Evolutionary conservation across 768 basidiomycete genomes (phyloP), one percentile per base, ranked within the genome.

Genomic region (Rhizopogon rudus): DNA sequence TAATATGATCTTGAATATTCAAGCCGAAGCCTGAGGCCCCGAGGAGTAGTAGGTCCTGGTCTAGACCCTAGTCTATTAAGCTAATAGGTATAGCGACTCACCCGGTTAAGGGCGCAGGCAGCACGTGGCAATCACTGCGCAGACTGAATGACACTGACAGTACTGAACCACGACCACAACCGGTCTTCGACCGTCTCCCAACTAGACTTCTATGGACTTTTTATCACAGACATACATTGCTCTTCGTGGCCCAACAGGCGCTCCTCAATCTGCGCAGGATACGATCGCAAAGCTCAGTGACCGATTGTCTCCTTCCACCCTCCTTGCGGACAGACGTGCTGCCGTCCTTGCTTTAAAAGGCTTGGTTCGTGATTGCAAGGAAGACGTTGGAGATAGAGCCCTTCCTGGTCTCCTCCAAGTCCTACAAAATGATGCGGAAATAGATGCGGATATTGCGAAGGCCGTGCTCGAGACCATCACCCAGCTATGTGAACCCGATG

Each of bases 301-400:
- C 67, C 77, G 93, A 31, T 83, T 99, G 20, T 89, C 92, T 17
- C 93, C 94, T n/a, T 84, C 88, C 3, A 87, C 91, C 0, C 83
- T 91, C 25, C 82, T 95, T 14, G 89, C 93, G 31, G 97, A 98
- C 73, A 79, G 97, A 62, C 82, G 93, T 55, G 96, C 96, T 28
- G 88, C 96, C 0, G 88, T 99, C n/a, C 76, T 97, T 51, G 83
- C 93, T 1, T 80, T 99, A 60, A 98, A 98, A 68, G 96, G 95
- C 20, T 84, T 98, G 52, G 77, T 87, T 44, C 82, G 94, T 56
- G 95, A 97, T 70, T 93, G 89, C 77, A 95, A 90, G 68, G 78
- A 86, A 57, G 92, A 97, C 56, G 90, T 98, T 20, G 94, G 93
- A 14, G 78, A 82, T 57, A 78, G 79, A 45, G 89, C 93, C 1